Percentiles rank a stretch among this genome's conserved stretches.
phyloP scores from a whole-genome alignment of 2,329 filamentous ascomycete species.

The Cercospora sp. region DNA sequence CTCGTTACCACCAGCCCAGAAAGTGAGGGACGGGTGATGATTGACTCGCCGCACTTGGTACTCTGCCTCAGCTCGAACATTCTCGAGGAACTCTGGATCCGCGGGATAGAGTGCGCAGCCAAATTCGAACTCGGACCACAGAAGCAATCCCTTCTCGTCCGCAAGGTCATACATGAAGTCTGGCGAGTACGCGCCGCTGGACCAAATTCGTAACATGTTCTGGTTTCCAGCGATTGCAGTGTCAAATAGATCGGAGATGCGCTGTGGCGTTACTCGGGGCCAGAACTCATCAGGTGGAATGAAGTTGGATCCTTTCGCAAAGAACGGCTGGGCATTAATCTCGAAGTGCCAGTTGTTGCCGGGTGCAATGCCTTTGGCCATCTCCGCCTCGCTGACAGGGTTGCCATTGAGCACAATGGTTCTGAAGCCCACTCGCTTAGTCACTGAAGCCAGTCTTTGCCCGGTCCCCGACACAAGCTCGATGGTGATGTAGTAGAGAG shows the following conservation, averaged over 20 bases:
- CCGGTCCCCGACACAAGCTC: constrained; percentile 44
- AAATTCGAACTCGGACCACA: constrained; percentile 66
- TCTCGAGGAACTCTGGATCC: constrained; percentile 55
- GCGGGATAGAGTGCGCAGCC: constrained; percentile 62
- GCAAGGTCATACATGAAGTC: constrained; percentile 65
- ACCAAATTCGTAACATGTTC: constrained; percentile 65
- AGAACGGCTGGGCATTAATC: constrained; percentile 64
- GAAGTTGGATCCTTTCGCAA: constrained; percentile 64
- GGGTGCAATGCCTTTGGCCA: constrained; percentile 56
- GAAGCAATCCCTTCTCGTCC: constrained; percentile 60
- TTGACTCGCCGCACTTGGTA: constrained; percentile 64
- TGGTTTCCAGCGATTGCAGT: constrained; percentile 59
- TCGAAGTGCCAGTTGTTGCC: constrained; percentile 66
- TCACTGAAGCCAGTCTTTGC: constrained; percentile 46
- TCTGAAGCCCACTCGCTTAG: constrained; percentile 60
- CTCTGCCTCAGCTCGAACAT: constrained; percentile 56
- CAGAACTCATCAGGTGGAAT: constrained; percentile 65
- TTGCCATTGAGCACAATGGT: constrained; percentile 62
- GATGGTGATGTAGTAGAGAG: constrained; percentile 58
- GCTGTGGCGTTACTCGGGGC: constrained; percentile 57
- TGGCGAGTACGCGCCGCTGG: constrained; percentile 58
- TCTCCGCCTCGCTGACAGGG: constrained; percentile 55
- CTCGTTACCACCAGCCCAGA: constrained; percentile 55
- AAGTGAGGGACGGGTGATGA: constrained; percentile 53
- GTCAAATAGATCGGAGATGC: constrained; percentile 56